Base-by-base conservation (phyloP, 768 basidiomycete species). In the Panaeolus cyanescens region DNA sequence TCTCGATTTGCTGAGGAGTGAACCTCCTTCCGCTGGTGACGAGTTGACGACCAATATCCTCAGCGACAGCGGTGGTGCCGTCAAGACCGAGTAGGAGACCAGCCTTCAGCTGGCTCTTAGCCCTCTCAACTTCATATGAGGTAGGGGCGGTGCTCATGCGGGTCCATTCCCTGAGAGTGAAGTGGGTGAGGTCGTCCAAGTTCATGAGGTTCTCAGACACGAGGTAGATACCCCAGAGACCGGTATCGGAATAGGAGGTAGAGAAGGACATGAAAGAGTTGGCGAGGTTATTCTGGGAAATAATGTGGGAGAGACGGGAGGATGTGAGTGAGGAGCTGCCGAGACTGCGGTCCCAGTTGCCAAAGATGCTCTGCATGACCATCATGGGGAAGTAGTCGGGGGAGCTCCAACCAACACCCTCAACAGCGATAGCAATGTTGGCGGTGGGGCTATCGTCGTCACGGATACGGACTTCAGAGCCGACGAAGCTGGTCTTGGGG, bases 241-340 rank as follows among this genome's bases (percentile, higher is more conserved):
- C 97, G 19, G 96, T 99, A 76, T 99, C 97, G 5, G 95, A 95
- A 82, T 99, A 99, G 5, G 92, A 94, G 1, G 96, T 99, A 17
- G 95, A 96, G 89, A 99, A 99, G 57, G 92, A 93, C 93, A 98
- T 96, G 90, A 92, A 99, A 61, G 91, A 94, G 83, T 99, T 99
- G 71, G 97, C 97, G 72, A 99, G 93, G 83, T 93, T 92, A 85
- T 98, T 89, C 58, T 84, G 81, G 34, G 94, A 92, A 69, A 99
- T 84, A 75, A 95, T 91, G 75, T 96, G 91, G 25, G 92, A 92
- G 58, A 99, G 89, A 56, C 91, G 88, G 56, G 95, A 97, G 62
- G 93, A 95, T 64, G 96, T 87, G 58, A 97, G 83, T 22, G 93
- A 84, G 2, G 93, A 90, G 54, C 94, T 87, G 68, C 96, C 97